Evolutionary conservation across 345 rosid genomes (phyloP), one percentile per base, ranked within the genome.

Genomic region (Heritiera littoralis): DNA sequence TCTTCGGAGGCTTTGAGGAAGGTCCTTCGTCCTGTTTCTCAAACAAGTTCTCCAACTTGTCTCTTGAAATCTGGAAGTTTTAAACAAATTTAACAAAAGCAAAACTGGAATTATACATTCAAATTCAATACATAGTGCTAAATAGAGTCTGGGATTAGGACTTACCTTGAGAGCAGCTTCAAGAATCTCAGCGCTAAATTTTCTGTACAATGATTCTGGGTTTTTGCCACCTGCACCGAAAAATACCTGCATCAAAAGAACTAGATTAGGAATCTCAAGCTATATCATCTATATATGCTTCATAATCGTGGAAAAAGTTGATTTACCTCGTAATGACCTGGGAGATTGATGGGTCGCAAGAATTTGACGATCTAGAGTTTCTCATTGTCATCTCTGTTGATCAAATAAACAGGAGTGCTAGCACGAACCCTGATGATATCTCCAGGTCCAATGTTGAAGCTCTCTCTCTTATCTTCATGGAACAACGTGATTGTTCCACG

Each of bases 91-190:
- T 35, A 35, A 35, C 3, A 35, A 35, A 30, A 45, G 43, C 13
- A 76, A 74, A 68, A 18, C 51, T 56, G 3, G 7, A 1, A n/a
- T 4, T 71, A 17, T 13, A 23, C 40, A 54, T 18, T 30, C 43
- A 51, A 49, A 48, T 15, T 46, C 20, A 72, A 28, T 17, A 9
- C 40, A 48, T 30, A 52, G 9, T 0, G 6, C 15, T 30, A 49
- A 13, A 72, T 5, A 72, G 46, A 17, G 18, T 48, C 28, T 23
- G 28, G 18, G 18, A 72, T 54, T 6, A 40, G 30, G 28, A 45
- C 74, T 79, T 49, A 86, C 94, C 71, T 88, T 79, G 1, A 88
- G 73, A 69, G 91, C 83, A 12, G 91, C 83, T 85, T 90, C 91
- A 30, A 87, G 90, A 30, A 89, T 80, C 20, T 86, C 89, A 55